phyloP scores from a whole-genome alignment of 2,329 filamentous ascomycete genomes.

The Fusarium nelsonii region DNA sequence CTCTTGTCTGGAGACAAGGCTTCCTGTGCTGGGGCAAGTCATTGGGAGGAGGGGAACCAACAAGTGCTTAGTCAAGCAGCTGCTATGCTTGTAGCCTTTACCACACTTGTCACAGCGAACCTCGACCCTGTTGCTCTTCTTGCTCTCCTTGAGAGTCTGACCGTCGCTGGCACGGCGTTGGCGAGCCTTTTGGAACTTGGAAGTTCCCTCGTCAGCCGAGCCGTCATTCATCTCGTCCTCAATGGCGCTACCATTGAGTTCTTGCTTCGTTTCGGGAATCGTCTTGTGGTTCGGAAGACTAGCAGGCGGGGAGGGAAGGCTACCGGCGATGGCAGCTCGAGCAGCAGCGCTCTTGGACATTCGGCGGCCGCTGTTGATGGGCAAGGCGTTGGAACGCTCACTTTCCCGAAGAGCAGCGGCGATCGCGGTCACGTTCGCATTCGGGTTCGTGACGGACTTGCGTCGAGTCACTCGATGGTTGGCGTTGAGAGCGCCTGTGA shows the following conservation, averaged over 20 bases:
- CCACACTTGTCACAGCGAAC: slow-evolving; percentile 97
- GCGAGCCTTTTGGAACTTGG: slow-evolving; percentile 63
- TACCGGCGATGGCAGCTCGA: slow-evolving; percentile 65
- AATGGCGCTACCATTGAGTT: slow-evolving; percentile 71
- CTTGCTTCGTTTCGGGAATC: slow-evolving; percentile 62
- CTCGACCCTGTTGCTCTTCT: slow-evolving; percentile 85
- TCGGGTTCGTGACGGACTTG: slow-evolving; percentile 88
- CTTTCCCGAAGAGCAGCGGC: slow-evolving; percentile 80
- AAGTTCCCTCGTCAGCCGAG: slow-evolving; percentile 67
- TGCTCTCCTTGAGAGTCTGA: slow-evolving; percentile 86
- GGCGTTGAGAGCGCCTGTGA: slow-evolving; percentile 80
- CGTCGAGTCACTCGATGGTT: slow-evolving; percentile 89
- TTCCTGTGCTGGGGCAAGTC: slow-evolving; percentile 52
- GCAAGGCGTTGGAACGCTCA: slow-evolving; percentile 66
- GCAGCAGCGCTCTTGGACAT: slow-evolving; percentile 73
- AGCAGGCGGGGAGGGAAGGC: slow-evolving; percentile 73
- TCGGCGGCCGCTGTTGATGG: slow-evolving; percentile 72
- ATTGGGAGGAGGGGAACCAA: slow-evolving; percentile 79
- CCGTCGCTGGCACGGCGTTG: slow-evolving; percentile 83
- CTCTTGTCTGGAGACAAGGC: slow-evolving; percentile 41
- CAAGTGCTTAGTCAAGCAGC: slow-evolving; percentile 99
- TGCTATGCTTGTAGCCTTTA: slow-evolving; percentile 99
- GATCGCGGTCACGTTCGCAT: slow-evolving; percentile 79
- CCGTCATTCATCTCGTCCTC: slow-evolving; percentile 74
- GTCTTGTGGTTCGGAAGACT: slow-evolving; percentile 74